Percentiles rank a stretch among this genome's conserved stretches.
Evolutionary conservation across 331 rosid species (phyloP).

Genomic region (Pyracantha coccinea): DNA sequence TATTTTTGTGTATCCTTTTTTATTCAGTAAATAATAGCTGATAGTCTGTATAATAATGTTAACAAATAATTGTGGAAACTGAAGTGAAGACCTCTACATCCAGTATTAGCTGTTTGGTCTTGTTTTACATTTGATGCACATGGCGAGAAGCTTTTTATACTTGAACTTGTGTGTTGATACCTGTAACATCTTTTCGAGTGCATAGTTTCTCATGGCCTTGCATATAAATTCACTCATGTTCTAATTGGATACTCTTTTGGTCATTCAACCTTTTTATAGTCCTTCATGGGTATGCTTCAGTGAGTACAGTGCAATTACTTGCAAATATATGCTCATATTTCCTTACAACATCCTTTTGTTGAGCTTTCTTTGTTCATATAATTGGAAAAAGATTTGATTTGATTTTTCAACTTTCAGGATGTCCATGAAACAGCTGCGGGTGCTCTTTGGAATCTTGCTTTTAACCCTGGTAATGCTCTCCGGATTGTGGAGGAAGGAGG

Average conservation of each 20-base stretch:
- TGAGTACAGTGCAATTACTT: background rate
- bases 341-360: slow-evolving; percentile 7
- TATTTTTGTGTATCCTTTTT: background rate
- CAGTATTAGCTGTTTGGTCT: background rate
- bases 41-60: background rate
- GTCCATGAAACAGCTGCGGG: slow-evolving; percentile 99
- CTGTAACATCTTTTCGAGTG: background rate
- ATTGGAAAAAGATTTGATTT: slow-evolving; percentile 1
- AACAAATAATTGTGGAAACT: background rate
- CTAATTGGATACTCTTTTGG: background rate
- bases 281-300: background rate
- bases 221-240: background rate
- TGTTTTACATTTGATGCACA: background rate
- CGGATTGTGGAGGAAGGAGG: slow-evolving; percentile 99
- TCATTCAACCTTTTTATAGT: background rate
- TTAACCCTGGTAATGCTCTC: slow-evolving; percentile 93
- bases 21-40: background rate
- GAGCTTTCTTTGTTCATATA: background rate
- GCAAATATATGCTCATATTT: background rate
- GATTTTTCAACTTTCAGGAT: slow-evolving; percentile 57
- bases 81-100: too few relatives aligned
- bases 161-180: background rate
- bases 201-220: background rate
- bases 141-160: background rate
- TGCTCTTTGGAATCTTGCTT: slow-evolving; percentile 99